Evolutionary conservation across 2,329 filamentous ascomycete genomes (phyloP), one percentile per base, ranked within the genome.

Genomic region (Nannizzia gypsea): DNA sequence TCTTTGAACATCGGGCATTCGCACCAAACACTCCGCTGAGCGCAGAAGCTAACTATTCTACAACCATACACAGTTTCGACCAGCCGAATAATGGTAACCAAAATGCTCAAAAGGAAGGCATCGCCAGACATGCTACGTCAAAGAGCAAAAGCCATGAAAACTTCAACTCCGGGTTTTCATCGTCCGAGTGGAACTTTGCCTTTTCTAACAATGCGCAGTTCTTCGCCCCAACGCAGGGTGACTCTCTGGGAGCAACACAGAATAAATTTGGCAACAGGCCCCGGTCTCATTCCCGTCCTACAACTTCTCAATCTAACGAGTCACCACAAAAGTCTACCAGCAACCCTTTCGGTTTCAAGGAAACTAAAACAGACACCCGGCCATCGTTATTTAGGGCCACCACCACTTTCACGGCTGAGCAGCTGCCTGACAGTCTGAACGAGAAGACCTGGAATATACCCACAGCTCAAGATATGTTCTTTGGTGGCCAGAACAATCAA

Each of bases 141-240:
- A 73, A 69, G 52, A 71, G 69, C 48, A 71, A 66, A 44, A 72
- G 68, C 59, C 67, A 73, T 58, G 69, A 70, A 31, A 67, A 66
- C 50, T 62, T 68, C 24, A 71, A 71, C 28, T 72, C 72, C 34
- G 70, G 70, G 52, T 78, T 78, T 56, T 74, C 73, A 3, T 72
- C 74, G 0, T 69, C 70, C 11, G 73, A 74, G 20, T 77, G 74
- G 74, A 68, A 71, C 55, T 69, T 69, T 55, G 71, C 70, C 50
- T 67, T 76, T 57, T 66, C 67, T n/a, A 61, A 64, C 6, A 63
- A 64, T 2, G 68, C 72, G 28, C 70, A 73, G 17, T 72, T 74
- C 59, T 72, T 77, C 42, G 67, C 67, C 3, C 69, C 72, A 52
- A 64, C 58, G 38, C 67, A 67, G 22, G 64, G 66, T 15, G 34